Conservation (phyloP, 257 asterid genomes). For the Petunia secreta region DNA sequence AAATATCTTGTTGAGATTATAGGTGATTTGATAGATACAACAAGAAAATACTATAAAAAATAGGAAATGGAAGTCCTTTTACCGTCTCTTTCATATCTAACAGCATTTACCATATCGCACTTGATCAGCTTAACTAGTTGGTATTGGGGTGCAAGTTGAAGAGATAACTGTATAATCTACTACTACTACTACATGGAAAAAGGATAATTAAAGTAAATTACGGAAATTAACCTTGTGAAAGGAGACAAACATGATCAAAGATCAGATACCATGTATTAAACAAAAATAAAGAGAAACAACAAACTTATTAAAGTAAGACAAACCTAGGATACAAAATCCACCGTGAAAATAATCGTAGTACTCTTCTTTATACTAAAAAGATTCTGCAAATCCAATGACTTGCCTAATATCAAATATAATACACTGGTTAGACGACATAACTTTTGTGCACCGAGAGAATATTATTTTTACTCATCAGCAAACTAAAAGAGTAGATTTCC, state of each 20-base stretch:
- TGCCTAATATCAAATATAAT: constrained; percentile 32
- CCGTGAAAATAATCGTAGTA: constrained; percentile 21
- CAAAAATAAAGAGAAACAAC: constrained; percentile 19
- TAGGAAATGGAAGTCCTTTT: constrained; percentile 15
- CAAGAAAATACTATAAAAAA: neutral
- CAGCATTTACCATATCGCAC: neutral
- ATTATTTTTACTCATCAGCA: too few species aligned
- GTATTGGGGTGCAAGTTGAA: neutral
- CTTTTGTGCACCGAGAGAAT: neutral
- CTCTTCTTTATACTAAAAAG: constrained; percentile 39
- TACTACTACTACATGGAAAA: neutral
- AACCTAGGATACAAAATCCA: constrained; percentile 29
- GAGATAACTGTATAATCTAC: neutral
- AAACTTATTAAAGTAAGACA: constrained; percentile 12
- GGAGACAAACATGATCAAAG: constrained; percentile 41
- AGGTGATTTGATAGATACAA: neutral
- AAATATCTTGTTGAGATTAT: constrained; percentile 21
- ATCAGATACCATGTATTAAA: constrained; percentile 36
- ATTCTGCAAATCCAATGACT: constrained; percentile 53
- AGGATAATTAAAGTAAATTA: neutral
- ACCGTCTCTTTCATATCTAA: neutral
- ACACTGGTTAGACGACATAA: neutral
- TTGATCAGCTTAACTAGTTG: neutral
- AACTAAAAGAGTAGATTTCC: too few species aligned
- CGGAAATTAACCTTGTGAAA: constrained; percentile 5